Base-by-base conservation (phyloP, 805 yeast species). In the Kuraishia piskuri region DNA sequence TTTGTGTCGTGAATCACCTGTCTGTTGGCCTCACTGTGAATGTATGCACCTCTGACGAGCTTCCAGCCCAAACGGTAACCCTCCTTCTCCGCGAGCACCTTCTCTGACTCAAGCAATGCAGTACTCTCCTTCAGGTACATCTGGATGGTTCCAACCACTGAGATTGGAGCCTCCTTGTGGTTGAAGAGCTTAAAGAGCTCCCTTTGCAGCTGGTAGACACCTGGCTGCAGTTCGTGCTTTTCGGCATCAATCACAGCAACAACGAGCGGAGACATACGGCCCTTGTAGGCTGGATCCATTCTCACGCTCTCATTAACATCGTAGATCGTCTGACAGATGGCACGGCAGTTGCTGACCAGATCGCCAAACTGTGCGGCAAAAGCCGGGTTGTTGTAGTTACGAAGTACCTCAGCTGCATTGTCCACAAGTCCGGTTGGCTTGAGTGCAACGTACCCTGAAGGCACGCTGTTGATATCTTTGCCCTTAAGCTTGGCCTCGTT, bases 31-130 rank as follows among this genome's bases (percentile, higher is more conserved):
- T 91, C 98, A 5, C 96, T 82, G 66, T 91, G 97, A 56, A 91
- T 82, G 73, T 91, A 91, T 17, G 98, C 98, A 58, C 98, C 98
- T 69, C 98, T 82, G 19, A 91, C 98, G 53, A 91, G 77, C 69
- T 91, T 91, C 74, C 90, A 74, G 21, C 96, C 97, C 54, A 90
- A 70, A 64, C 86, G 79, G 69, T 91, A 91, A 20, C 70, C 68
- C 52, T 79, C 76, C 53, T 76, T 66, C 54, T 70, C 59, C 19
- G 97, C 97, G 53, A 83, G 72, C 58, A 75, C 68, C 58, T 80
- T 79, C 66, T 91, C 97, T 45, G 70, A 58, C 31, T 78, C 68
- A 57, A 92, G 72, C 59, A 87, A 76, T 21, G 75, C 75, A 1
- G 83, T 66, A 0, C 95, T 83, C 57, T 86, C 88, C 50, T 83